Base-by-base conservation (phyloP, 2,329 filamentous ascomycete species). In the Exophiala viscosa region DNA sequence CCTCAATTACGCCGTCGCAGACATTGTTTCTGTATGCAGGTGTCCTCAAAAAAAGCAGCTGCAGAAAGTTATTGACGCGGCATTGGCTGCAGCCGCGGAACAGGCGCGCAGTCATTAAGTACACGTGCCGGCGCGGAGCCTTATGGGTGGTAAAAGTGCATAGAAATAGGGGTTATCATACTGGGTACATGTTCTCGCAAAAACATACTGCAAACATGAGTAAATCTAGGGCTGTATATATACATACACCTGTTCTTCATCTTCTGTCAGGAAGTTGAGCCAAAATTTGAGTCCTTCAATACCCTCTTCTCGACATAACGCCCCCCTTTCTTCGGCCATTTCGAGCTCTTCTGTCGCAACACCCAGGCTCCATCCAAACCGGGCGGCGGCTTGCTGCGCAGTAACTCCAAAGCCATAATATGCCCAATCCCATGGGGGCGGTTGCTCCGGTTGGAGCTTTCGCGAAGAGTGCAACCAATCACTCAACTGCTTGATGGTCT, bases 311-410 rank as follows among this genome's bases (percentile, higher is more conserved):
- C 93, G 85, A 68, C 92, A 97, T 15, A 99, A 69, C 2, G 84
- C 83, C 0, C 93, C 93, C 50, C 81, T 83, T 68, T 97, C 92
- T 69, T 99, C 93, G 0, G 91, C 91, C 92, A 99, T 96, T 67
- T 96, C 88, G 10, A 99, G 77, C 72, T 99, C 93, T 68, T 97
- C 93, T 54, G 87, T 88, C 1, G 93, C 93, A 17, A 99, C 92
- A 7, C 93, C 93, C 6, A 99, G 86, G 67, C 93, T 97, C 93
- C 93, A 99, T 5, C 91, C 89, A 70, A 99, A 99, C 45, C 83
- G 78, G 69, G 95, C 88, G 0, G 93, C 93, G 0, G 84, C 83
- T 65, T 97, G 91, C 66, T 93, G 88, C 1, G 90, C 90, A 11
- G 90, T 96, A 23, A 97, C 85, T 8, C 93, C 90, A 50, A 85